Evolutionary conservation across 2,329 filamentous ascomycete species (phyloP).

Genomic region (Scedosporium apiospermum): DNA sequence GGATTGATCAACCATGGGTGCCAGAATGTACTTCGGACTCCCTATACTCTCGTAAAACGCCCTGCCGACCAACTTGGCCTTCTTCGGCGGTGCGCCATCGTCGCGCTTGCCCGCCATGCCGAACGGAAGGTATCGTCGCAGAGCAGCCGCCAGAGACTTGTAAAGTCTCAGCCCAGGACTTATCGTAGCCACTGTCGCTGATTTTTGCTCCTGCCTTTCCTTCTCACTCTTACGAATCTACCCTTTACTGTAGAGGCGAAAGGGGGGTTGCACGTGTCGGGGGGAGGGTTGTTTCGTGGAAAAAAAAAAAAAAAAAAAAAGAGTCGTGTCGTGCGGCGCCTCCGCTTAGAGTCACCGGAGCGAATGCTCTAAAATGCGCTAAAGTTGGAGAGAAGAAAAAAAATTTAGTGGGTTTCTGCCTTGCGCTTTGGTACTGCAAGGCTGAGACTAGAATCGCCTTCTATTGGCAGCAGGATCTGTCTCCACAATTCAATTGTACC

Average conservation of each 20-base stretch:
- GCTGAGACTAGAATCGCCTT: neutral
- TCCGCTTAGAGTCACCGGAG: conserved; percentile 18
- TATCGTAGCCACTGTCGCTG: neutral
- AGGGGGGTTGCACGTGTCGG: neutral
- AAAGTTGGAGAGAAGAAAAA: conserved; percentile 13
- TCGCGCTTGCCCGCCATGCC: neutral
- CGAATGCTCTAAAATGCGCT: conserved; percentile 32
- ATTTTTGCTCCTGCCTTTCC: neutral
- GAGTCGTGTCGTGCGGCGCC: neutral
- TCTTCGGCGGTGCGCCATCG: neutral
- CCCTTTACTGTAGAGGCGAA: neutral
- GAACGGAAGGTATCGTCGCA: conserved; percentile 14
- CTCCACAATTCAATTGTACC: neutral
- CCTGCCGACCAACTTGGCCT: conserved; percentile 65
- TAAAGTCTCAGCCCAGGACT: neutral
- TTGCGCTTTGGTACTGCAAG: neutral
- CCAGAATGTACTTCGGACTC: conserved; percentile 80
- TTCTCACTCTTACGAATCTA: neutral
- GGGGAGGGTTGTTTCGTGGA: neutral
- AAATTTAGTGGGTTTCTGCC: conserved; percentile 17
- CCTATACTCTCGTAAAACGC: conserved; percentile 94
- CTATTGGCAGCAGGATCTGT: neutral
- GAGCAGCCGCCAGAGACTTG: conserved; percentile 11
- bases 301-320: neutral
- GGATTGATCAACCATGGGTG: conserved; percentile 97